Evolutionary conservation across 495 filamentous ascomycete genomes (phyloP).

Genomic region (Penicillium ochrochloron): DNA sequence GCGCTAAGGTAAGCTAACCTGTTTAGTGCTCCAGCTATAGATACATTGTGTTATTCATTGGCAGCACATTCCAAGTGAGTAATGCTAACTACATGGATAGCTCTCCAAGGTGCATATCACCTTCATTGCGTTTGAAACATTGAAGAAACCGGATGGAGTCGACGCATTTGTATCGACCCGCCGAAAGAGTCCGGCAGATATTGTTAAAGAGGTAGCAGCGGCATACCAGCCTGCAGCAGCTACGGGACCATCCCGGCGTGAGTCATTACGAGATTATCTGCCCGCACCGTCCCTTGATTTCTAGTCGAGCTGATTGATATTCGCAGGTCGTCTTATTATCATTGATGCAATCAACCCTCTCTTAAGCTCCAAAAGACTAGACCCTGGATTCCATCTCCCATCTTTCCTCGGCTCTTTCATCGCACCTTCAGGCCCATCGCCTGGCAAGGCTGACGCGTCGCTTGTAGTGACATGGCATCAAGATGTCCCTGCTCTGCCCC

Average conservation of each 20-base stretch:
- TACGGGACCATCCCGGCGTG: slow-evolving; percentile 39
- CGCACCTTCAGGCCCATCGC: slow-evolving; percentile 27
- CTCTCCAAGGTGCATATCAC: slow-evolving; percentile 64
- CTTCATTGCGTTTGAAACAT: slow-evolving; percentile 77
- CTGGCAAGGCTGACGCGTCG: slow-evolving; percentile 42
- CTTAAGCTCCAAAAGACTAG: slow-evolving; percentile 33
- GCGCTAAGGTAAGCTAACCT: slow-evolving; percentile 64
- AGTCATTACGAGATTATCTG: slow-evolving; percentile 12
- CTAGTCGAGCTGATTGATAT: slow-evolving; percentile 2
- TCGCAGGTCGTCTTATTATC: slow-evolving; percentile 47
- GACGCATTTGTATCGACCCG: slow-evolving; percentile 68
- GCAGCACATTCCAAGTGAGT: slow-evolving; percentile 9
- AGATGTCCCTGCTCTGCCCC: slow-evolving; percentile 56
- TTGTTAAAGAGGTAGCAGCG: slow-evolving; percentile 55
- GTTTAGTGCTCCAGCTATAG: background rate
- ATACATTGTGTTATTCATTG: background rate
- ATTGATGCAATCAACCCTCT: slow-evolving; percentile 53
- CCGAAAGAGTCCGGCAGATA: slow-evolving; percentile 62
- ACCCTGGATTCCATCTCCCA: slow-evolving; percentile 40
- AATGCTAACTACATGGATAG: slow-evolving; percentile 34
- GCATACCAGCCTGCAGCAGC: slow-evolving; percentile 34
- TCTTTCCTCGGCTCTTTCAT: slow-evolving; percentile 47
- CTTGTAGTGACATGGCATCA: slow-evolving; percentile 52
- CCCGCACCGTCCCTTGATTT: background rate
- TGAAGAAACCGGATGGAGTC: slow-evolving; percentile 58